Evolutionary conservation across 257 asterid genomes (phyloP), one percentile per base, ranked within the genome.

Genomic region (Nicotiana noctiflora): DNA sequence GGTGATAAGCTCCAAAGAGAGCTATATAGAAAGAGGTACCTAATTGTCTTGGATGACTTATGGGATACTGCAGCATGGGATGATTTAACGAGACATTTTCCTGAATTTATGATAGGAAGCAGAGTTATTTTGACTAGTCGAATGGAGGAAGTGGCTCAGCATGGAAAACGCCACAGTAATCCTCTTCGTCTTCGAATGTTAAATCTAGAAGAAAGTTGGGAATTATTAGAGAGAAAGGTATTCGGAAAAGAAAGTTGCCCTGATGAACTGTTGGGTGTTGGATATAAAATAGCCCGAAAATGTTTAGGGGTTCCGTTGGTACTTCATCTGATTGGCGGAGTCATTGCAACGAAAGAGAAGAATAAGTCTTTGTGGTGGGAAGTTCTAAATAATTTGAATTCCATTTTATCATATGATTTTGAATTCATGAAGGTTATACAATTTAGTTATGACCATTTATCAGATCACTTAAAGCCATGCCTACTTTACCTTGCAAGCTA

Each of bases 401-500:
- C 70, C 2, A 1, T 6, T 77, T 14, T 49, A 51, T 82, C 4
- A 8, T 61, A 68, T 10, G 40, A 17, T 18, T 61, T 34, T 21
- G 32, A 79, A 77, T 31, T 80, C 29, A 7, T 80, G 79, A 49
- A 64, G 66, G 56, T 81, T 40, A 6, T 84, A 79, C 82, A 85
- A 44, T 81, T 84, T 18, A 85, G 87, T 64, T 83, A 83, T 77
- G 66, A 79, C 60, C 82, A 83, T 67, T 79, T 87, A 17, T 85
- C 87, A 14, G 46, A 34, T 14, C 83, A 75, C 44, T 62, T 87
- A 59, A 84, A 79, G 82, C 84, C 80, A 9, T 84, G 88, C 37
- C 83, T 87, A 25, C 88, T 87, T 55, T 87, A 87, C 51, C 79
- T 87, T 46, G 83, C 75, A 60, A 77, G 76, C 8, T 83, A 82